Evolutionary conservation across 2,329 filamentous ascomycete genomes (phyloP).

Genomic region (Ceratocystis lukuohia): DNA sequence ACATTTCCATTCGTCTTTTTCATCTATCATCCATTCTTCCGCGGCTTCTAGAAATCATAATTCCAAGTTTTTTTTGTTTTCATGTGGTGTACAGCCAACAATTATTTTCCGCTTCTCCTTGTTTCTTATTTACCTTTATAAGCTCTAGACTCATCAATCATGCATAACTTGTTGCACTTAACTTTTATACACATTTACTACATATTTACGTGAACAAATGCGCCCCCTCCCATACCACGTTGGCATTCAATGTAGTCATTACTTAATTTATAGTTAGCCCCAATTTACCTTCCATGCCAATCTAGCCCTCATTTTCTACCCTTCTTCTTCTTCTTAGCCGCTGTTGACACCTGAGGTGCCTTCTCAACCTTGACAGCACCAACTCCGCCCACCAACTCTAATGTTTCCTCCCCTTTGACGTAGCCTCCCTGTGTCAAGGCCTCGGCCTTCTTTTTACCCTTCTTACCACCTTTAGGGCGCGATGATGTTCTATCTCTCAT

Average conservation of each 20-base stretch:
- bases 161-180: not conserved
- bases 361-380: slow-evolving; percentile 52
- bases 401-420: slow-evolving; percentile 58
- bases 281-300: not conserved
- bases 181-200: not conserved
- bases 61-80: not conserved
- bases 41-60: not conserved
- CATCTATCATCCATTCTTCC: not conserved
- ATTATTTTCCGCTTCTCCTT: slow-evolving; percentile 2
- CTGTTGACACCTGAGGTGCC: slow-evolving; percentile 28
- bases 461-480: slow-evolving; percentile 71
- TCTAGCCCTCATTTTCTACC: slow-evolving; percentile 32
- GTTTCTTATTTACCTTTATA: slow-evolving; percentile 2
- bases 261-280: not conserved
- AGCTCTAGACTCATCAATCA: not conserved
- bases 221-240: not conserved
- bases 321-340: slow-evolving; percentile 35
- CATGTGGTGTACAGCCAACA: no score
- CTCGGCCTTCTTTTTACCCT: slow-evolving; percentile 69
- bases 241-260: not conserved
- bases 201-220: not conserved
- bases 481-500: slow-evolving; percentile 80
- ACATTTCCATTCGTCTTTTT: not conserved
- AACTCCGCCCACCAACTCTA: slow-evolving; percentile 49
- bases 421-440: slow-evolving; percentile 76